Conservation (phyloP, 805 yeast genomes). For the Brettanomyces sp. region DNA sequence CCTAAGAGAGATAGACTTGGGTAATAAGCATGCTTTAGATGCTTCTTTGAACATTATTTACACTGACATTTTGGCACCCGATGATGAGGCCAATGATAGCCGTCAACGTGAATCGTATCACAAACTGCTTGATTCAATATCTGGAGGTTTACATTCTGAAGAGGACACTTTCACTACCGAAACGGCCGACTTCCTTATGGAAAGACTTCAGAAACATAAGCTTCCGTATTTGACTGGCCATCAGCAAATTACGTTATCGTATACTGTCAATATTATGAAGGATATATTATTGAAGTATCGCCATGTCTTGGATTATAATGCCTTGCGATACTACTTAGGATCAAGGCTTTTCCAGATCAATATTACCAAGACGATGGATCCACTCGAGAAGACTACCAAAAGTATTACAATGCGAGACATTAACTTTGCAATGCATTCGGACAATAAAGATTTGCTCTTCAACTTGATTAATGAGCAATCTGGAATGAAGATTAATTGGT, state of each 20-base stretch:
- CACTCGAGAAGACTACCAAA: neutral
- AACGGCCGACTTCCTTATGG: conserved; percentile 37
- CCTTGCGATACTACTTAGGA: conserved; percentile 62
- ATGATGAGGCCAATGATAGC: conserved; percentile 1
- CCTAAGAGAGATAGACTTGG: conserved; percentile 46
- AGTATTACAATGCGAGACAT: conserved; percentile 70
- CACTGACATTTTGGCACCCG: conserved; percentile 5
- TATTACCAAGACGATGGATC: conserved; percentile 20
- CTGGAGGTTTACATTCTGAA: neutral
- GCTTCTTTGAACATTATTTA: conserved; percentile 16
- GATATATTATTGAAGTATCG: conserved; percentile 39
- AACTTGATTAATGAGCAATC: conserved; percentile 36
- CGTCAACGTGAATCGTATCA: neutral
- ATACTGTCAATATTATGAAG: conserved; percentile 56
- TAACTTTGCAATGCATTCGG: conserved; percentile 81
- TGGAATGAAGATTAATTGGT: conserved; percentile 44
- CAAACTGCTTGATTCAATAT: neutral
- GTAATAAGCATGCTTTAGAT: conserved; percentile 12
- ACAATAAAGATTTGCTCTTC: conserved; percentile 59
- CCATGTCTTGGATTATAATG: conserved; percentile 49
- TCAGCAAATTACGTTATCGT: conserved; percentile 76
- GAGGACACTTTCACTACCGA: conserved; percentile 1
- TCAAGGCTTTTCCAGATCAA: conserved; percentile 50
- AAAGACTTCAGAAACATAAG: conserved; percentile 52
- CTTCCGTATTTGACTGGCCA: conserved; percentile 82